A percentile compares a stretch with the other conserved stretches of the same genome.
These are phyloP conservation scores for Irpex lacteus DNA, from an alignment of 1,284 basidiomycete genomes.

Conservation along the genomic window DNA sequence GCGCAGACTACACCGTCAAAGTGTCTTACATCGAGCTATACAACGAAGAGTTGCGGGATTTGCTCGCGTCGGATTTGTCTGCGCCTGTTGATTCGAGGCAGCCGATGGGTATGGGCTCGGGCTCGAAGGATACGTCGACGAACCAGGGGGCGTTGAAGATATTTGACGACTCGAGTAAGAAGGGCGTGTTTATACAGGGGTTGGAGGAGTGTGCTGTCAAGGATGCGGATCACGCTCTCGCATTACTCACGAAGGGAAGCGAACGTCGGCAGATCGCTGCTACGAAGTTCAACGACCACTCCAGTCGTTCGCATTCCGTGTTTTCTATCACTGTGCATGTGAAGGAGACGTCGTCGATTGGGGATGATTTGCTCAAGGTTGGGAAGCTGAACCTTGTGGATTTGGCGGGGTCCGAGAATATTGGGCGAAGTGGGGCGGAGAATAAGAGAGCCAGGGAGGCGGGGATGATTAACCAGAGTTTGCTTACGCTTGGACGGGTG, in stretches of 20 bases:
- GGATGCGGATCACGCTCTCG: conserved; percentile 82
- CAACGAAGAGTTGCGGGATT: conserved; percentile 97
- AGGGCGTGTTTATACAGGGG: conserved; percentile 79
- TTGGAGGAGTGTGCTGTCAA: conserved; percentile 89
- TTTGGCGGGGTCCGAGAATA: conserved; percentile 96
- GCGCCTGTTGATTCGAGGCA: conserved; percentile 59
- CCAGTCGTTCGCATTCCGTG: conserved; percentile 97
- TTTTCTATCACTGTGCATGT: conserved; percentile 95
- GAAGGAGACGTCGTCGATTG: conserved; percentile 76
- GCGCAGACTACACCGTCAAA: conserved; percentile 83
- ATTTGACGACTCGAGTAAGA: conserved; percentile 87
- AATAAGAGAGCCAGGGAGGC: conserved; percentile 95
- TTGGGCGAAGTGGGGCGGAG: conserved; percentile 94
- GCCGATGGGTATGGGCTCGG: conserved; percentile 67
- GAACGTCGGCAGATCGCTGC: conserved; percentile 92
- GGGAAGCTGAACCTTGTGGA: conserved; percentile 98
- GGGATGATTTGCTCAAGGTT: conserved; percentile 89
- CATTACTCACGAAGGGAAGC: conserved; percentile 85
- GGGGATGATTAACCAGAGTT: conserved; percentile 98
- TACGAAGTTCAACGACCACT: conserved; percentile 98
- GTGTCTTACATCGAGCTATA: conserved; percentile 97
- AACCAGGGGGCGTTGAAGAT: conserved; percentile 71
- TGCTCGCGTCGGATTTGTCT: conserved; percentile 74
- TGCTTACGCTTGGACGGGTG: conserved; percentile 93
- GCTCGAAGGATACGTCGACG: conserved; percentile 38